Evolutionary conservation across 1,284 basidiomycete genomes (phyloP).

Genomic region (Austropuccinia psidii): DNA sequence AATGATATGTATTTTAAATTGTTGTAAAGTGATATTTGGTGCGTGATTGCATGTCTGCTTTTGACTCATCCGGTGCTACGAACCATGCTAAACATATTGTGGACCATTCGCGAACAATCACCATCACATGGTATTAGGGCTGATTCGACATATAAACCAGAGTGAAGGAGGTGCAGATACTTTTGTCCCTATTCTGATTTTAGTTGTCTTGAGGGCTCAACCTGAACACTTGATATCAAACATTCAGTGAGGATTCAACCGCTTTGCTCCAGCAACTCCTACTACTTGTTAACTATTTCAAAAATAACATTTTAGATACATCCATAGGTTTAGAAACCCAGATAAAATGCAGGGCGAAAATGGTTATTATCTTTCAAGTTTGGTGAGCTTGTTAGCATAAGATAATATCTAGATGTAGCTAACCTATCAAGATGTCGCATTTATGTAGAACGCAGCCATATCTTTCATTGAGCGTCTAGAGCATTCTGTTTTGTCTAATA

Average conservation of each 20-base stretch:
- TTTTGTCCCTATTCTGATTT: constrained; percentile 91
- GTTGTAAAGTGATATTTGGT: constrained; percentile 99
- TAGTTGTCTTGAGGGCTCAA: constrained; percentile 84
- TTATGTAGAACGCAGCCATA: constrained; percentile 71
- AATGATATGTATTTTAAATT: constrained; percentile 93
- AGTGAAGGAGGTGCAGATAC: constrained; percentile 60
- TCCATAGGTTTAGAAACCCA: constrained; percentile 86
- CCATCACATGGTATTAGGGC: constrained; percentile 46
- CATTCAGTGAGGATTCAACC: constrained; percentile 62
- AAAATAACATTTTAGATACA: constrained; percentile 59
- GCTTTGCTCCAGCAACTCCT: neutral
- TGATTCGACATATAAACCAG: constrained; percentile 18
- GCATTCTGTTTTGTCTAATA: constrained; percentile 80
- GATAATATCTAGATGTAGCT: no score
- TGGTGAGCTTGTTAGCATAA: constrained; percentile 56
- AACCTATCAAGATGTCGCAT: no score
- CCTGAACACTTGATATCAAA: constrained; percentile 90
- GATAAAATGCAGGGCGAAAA: constrained; percentile 84
- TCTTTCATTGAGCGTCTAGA: constrained; percentile 97
- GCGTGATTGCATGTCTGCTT: constrained; percentile 47
- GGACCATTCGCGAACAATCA: neutral
- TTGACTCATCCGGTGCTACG: neutral
- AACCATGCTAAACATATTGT: neutral
- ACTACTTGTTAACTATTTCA: neutral
- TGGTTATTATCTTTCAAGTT: constrained; percentile 91